Base-by-base conservation (phyloP, 495 filamentous ascomycete species). In the Penicillium lagena region DNA sequence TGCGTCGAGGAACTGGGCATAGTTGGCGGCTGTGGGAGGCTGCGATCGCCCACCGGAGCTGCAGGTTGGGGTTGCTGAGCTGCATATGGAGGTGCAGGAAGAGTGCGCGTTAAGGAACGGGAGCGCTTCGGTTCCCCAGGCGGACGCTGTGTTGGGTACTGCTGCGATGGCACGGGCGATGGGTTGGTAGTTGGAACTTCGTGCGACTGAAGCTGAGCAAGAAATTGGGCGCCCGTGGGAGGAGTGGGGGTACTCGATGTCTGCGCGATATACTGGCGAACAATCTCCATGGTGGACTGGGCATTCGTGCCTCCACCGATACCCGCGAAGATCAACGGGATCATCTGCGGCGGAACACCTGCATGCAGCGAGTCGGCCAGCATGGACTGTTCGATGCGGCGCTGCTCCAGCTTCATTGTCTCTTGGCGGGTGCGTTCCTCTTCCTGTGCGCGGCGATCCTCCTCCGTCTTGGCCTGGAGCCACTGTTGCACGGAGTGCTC, bases 361-460 rank as follows among this genome's bases (percentile, higher is more conserved):
- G 85, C 82, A 46, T 77, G 72, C 47, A 95, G 62, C 29, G 90
- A 89, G 43, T 93, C 87, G 47, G 79, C 73, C 44, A 98, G 64
- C 67, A 98, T 95, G 40, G 82, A 80, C 59, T 86, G 80, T 60
- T 97, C 91, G 32, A 90, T 76, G 58, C 76, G 85, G 39, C 91
- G 80, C 61, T 88, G 87, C 60, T 96, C 91, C 36, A 95, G 64
- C 36, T 80, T 76, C 29, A 85, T 67, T 15, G 72, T 70, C 60
- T 91, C 90, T 58, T 95, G 90, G 42, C 81, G 77, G 15, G 87
- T 95, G 71, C 78, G 87, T 63, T 95, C 86, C 62, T 93, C 87
- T 62, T 96, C 90, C 61, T 91, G 86, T 58, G 72, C 86, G 54
- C 85, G 79, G 49, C 78, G 79, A 47, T 93, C 88, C 51, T 96